Evolutionary conservation across 1,284 basidiomycete genomes (phyloP).

Genomic region (Earliella scabrosa): DNA sequence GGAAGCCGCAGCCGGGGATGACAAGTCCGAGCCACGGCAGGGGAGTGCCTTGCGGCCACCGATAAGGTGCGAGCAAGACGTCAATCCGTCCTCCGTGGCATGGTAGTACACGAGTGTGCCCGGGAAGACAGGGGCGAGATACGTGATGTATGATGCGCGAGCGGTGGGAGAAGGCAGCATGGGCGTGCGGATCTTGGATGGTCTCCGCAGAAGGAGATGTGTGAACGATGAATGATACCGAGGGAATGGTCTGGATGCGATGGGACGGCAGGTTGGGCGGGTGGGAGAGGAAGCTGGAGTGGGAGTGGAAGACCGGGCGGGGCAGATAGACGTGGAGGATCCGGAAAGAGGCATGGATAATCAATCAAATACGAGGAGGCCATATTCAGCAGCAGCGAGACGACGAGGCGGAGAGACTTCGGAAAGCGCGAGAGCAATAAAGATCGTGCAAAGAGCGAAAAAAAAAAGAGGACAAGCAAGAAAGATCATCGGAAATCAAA

Average conservation of each 20-base stretch:
- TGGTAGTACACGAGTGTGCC: not conserved
- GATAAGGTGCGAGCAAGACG: slow-evolving; percentile 14
- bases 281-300: not conserved
- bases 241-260: slow-evolving; percentile 11
- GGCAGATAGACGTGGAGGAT: slow-evolving; percentile 17
- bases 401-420: not conserved
- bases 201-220: not conserved
- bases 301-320: not conserved
- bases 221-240: slow-evolving; percentile 11
- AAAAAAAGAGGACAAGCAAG: not conserved
- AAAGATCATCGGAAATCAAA: slow-evolving; percentile 26
- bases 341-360: slow-evolving; percentile 1
- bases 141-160: too few relatives aligned
- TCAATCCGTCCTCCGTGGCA: slow-evolving; percentile 4
- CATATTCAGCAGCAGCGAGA: not conserved
- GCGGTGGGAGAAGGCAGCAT: not conserved
- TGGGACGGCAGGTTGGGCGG: too few relatives aligned
- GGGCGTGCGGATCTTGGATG: slow-evolving; percentile 3
- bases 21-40: too few relatives aligned
- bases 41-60: not conserved
- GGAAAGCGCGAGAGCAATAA: not conserved
- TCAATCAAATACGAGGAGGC: not conserved
- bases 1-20: too few relatives aligned
- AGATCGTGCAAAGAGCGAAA: not conserved
- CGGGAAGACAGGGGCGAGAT: not conserved